Percentiles rank a stretch among this genome's conserved stretches.
These are phyloP conservation scores for Hericium erinaceus DNA, from an alignment of 768 basidiomycete species.

Conservation along the genomic window DNA sequence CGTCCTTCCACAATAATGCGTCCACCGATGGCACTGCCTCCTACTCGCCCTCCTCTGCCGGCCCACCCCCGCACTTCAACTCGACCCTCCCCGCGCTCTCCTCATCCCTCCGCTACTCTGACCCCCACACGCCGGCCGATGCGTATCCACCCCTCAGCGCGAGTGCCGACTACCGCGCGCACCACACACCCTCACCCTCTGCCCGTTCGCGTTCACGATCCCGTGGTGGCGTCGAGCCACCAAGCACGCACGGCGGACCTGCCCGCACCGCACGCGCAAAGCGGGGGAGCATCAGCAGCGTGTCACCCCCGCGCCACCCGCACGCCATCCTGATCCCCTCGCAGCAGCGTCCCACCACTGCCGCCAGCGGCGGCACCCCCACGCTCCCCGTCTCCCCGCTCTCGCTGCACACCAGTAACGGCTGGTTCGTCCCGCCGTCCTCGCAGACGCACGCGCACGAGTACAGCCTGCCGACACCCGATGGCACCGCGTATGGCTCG, in stretches of 20 bases:
- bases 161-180: not conserved
- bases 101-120: conserved; percentile 27
- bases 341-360: not conserved
- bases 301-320: conserved; percentile 34
- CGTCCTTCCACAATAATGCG: conserved; percentile 22
- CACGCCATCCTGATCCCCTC: not conserved
- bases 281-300: conserved; percentile 51
- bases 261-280: conserved; percentile 39
- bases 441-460: conserved; percentile 5
- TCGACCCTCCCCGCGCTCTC: conserved; percentile 25
- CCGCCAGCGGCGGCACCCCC: not conserved
- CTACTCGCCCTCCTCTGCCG: not conserved
- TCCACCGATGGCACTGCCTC: conserved; percentile 7
- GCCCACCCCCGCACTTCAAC: conserved; percentile 23
- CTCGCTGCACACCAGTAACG: conserved; percentile 16
- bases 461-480: conserved; percentile 25
- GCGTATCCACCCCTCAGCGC: conserved; percentile 13
- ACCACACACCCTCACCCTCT: not conserved
- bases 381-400: conserved; percentile 21
- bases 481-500: conserved; percentile 6
- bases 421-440: not conserved
- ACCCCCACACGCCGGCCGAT: conserved; percentile 19
- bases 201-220: conserved; percentile 35
- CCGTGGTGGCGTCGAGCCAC: conserved; percentile 22
- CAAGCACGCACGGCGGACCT: conserved; percentile 24